Conservation (phyloP, 176 grass and related monocot genomes). For the Dactylis glomerata region DNA sequence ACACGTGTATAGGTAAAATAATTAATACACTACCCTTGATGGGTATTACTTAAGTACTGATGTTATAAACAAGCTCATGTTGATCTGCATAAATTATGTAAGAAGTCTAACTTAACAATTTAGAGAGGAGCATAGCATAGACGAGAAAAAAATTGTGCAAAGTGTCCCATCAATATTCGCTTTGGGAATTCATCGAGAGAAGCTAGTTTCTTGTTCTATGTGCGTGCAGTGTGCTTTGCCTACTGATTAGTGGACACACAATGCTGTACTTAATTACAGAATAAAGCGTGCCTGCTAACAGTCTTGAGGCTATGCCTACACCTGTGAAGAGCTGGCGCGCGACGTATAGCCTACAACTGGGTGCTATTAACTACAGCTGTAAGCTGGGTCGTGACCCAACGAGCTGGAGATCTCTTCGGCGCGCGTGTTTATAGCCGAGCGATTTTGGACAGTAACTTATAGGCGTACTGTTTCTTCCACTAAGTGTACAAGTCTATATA, state of each 20-base stretch:
- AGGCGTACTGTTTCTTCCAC: not conserved
- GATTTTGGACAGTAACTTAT: too few species aligned
- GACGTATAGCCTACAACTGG: not conserved
- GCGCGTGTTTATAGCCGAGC: too few species aligned
- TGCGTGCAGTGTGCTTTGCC: conserved; percentile 36
- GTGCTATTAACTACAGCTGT: too few species aligned
- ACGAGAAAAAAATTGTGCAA: conserved; percentile 1
- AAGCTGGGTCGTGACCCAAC: too few species aligned
- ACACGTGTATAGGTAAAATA: not conserved
- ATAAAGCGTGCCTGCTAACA: conserved; percentile 14
- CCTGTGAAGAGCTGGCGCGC: not conserved
- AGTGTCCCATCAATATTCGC: conserved; percentile 36
- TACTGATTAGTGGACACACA: conserved; percentile 34
- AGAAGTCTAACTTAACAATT: not conserved
- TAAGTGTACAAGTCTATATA: not conserved
- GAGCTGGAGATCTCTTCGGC: too few species aligned
- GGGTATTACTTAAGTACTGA: not conserved
- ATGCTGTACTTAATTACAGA: conserved; percentile 39
- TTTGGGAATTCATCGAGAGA: conserved; percentile 46
- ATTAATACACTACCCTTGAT: not conserved
- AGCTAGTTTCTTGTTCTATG: conserved; percentile 28
- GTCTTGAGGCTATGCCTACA: conserved; percentile 13
- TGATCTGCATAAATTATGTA: not conserved
- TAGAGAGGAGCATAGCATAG: not conserved
- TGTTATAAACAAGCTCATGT: not conserved